Percentiles rank a stretch among this genome's conserved stretches.
phyloP scores from a whole-genome alignment of 345 rosid species.

The Lepidium sativum region DNA sequence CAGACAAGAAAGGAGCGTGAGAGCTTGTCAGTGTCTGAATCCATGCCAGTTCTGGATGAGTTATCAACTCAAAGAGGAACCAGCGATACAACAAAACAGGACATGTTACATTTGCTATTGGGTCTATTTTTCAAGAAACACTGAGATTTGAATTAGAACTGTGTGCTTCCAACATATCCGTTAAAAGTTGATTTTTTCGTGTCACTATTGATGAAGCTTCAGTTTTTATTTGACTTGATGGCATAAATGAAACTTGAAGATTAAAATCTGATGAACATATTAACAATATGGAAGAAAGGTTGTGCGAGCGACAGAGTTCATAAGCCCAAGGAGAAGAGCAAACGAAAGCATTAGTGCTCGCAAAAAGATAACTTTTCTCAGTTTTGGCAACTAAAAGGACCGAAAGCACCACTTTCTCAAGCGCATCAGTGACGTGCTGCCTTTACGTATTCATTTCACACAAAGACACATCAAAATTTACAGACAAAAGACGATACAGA shows the following conservation, averaged over 20 bases:
- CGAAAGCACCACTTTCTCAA: slow-evolving; percentile 31
- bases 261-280: background rate
- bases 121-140: slow-evolving; percentile 18
- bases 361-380: background rate
- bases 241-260: background rate
- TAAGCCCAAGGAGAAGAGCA: slow-evolving; percentile 17
- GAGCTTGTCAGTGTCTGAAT: background rate
- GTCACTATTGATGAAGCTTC: background rate
- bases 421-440: slow-evolving; percentile 33
- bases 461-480: background rate
- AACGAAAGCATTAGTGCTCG: slow-evolving; percentile 30
- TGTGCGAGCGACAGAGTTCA: slow-evolving; percentile 27
- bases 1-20: background rate
- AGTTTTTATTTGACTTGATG: background rate
- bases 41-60: background rate
- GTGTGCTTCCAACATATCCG: background rate
- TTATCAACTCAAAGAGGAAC: background rate
- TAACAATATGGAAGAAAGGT: background rate
- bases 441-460: background rate
- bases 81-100: background rate
- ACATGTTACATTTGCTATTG: slow-evolving; percentile 11
- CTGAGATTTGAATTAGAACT: background rate
- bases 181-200: no score
- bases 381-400: slow-evolving; percentile 34
- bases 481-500: background rate